Evolutionary conservation across 1,284 basidiomycete species (phyloP).

Genomic region (Marasmius oreades): DNA sequence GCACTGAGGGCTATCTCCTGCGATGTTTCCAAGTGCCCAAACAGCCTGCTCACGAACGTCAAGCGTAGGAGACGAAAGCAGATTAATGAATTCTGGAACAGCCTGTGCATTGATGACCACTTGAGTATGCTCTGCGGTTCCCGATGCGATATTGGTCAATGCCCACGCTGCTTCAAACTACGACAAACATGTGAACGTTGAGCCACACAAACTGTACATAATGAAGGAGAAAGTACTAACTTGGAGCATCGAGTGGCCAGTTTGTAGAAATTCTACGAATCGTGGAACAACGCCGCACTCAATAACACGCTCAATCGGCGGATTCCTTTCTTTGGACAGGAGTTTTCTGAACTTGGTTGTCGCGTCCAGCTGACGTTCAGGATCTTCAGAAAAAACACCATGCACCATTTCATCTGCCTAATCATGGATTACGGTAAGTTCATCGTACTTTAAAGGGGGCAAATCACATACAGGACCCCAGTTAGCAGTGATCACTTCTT

Average conservation of each 20-base stretch:
- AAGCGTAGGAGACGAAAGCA: constrained; percentile 81
- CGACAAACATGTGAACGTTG: constrained; percentile 12
- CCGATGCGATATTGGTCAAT: constrained; percentile 98
- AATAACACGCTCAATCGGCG: constrained; percentile 99
- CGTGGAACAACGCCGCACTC: constrained; percentile 96
- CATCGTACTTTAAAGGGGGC: constrained; percentile 13
- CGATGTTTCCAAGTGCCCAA: constrained; percentile 96
- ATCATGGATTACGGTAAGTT: constrained; percentile 16
- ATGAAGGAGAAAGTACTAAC: constrained; percentile 42
- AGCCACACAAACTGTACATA: constrained; percentile 7
- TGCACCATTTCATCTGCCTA: constrained; percentile 90
- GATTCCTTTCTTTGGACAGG: constrained; percentile 99
- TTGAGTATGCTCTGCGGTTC: constrained; percentile 97
- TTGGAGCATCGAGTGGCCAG: constrained; percentile 93
- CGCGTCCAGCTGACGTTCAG: constrained; percentile 90
- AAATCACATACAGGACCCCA: constrained; percentile 68
- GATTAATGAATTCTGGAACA: constrained; percentile 96
- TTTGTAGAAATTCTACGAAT: constrained; percentile 93
- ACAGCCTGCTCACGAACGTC: constrained; percentile 97
- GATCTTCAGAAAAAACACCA: constrained; percentile 90
- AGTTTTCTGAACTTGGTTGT: constrained; percentile 98
- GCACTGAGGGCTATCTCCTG: constrained; percentile 92
- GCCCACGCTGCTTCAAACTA: constrained; percentile 99
- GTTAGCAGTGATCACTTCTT: constrained; percentile 66
- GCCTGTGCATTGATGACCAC: constrained; percentile 95